Conservation (phyloP, 2,329 filamentous ascomycete species). For the Xylaria digitata region DNA sequence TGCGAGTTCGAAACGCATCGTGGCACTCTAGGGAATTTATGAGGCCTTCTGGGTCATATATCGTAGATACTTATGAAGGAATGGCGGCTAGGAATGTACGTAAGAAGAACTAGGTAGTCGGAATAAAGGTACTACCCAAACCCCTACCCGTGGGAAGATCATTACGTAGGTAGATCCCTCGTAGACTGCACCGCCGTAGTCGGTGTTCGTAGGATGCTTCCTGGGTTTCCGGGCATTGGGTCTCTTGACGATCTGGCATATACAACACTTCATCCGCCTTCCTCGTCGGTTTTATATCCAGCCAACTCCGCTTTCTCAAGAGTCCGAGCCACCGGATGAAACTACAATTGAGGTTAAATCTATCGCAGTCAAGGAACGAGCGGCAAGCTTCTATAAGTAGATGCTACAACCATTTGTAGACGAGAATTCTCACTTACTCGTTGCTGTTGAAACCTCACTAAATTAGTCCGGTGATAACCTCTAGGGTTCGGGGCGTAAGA, state of each 20-base stretch:
- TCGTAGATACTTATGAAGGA: too few species aligned
- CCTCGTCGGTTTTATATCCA: neutral
- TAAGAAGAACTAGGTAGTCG: too few species aligned
- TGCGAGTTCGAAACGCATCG: too few species aligned
- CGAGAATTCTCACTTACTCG: neutral
- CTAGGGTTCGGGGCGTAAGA: neutral
- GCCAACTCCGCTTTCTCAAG: neutral
- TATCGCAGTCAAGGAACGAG: neutral
- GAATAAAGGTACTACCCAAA: neutral
- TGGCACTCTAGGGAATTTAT: too few species aligned
- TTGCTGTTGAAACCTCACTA: too few species aligned
- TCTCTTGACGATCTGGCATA: too few species aligned
- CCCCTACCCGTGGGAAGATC: neutral
- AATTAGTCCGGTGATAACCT: neutral
- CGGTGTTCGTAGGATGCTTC: neutral
- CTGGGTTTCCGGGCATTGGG: neutral
- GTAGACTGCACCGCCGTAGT: neutral
- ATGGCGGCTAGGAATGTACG: too few species aligned
- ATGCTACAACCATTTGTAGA: neutral
- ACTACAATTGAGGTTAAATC: too few species aligned
- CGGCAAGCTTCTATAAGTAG: neutral
- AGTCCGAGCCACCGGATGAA: too few species aligned
- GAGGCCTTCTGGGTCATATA: neutral
- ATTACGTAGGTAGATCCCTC: constrained; percentile 7
- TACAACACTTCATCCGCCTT: neutral